Conservation (phyloP, 1,139 yeast genomes). For the Hyphopichia buzzinii region DNA sequence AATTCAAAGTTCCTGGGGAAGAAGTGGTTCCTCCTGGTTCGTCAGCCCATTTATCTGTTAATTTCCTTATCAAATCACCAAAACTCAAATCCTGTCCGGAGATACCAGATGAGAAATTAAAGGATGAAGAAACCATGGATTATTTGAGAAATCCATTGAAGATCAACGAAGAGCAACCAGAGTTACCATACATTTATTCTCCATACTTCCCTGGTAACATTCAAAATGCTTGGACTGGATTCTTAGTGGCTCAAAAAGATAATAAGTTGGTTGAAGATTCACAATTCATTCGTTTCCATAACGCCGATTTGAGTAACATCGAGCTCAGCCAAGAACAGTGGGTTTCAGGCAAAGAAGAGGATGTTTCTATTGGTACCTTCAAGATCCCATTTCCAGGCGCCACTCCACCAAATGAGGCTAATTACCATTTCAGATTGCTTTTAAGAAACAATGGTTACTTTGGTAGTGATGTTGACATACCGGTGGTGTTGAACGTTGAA, state of each 20-base stretch:
- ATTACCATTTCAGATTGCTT: slow-evolving; percentile 60
- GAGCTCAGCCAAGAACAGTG: slow-evolving; percentile 47
- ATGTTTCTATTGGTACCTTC: slow-evolving; percentile 63
- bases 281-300: slow-evolving; percentile 55
- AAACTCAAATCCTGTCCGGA: slow-evolving; percentile 60
- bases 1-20: slow-evolving; percentile 89
- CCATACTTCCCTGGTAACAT: slow-evolving; percentile 69
- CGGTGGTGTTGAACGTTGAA: slow-evolving; percentile 59
- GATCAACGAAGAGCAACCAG: slow-evolving; percentile 63
- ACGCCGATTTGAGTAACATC: slow-evolving; percentile 57
- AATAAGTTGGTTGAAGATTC: slow-evolving; percentile 66
- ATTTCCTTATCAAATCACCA: slow-evolving; percentile 74
- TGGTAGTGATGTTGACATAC: slow-evolving; percentile 70
- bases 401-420: slow-evolving; percentile 66
- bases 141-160: slow-evolving; percentile 69
- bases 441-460: slow-evolving; percentile 67
- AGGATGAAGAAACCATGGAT: slow-evolving; percentile 57
- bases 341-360: slow-evolving; percentile 41
- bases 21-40: slow-evolving; percentile 70
- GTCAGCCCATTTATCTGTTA: slow-evolving; percentile 69
- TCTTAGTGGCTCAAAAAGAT: slow-evolving; percentile 70
- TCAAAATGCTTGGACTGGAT: slow-evolving; percentile 64
- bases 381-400: slow-evolving; percentile 71
- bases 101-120: slow-evolving; percentile 33
- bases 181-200: slow-evolving; percentile 59